phyloP scores from a whole-genome alignment of 2,329 filamentous ascomycete species.

The Ophiocordyceps camponoti-leonardi region DNA sequence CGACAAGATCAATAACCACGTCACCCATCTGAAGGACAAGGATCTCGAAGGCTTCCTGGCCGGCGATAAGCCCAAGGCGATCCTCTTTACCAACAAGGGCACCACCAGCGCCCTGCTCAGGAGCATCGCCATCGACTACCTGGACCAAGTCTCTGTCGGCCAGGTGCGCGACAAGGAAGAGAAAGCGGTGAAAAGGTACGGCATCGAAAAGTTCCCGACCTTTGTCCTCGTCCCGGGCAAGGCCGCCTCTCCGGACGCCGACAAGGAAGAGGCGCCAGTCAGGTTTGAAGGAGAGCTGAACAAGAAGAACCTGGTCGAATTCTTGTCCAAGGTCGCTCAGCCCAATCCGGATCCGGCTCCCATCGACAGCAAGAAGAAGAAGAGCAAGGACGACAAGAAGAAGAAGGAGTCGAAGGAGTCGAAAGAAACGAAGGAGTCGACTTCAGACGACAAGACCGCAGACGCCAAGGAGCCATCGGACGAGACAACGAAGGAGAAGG shows the following conservation, averaged over 20 bases:
- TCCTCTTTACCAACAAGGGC: slow-evolving; percentile 89
- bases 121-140: slow-evolving; percentile 78
- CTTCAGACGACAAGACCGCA: slow-evolving; percentile 18
- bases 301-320: slow-evolving; percentile 65
- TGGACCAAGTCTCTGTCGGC: slow-evolving; percentile 60
- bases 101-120: slow-evolving; percentile 69
- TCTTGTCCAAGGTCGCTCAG: slow-evolving; percentile 60
- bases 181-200: slow-evolving; percentile 54
- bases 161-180: slow-evolving; percentile 74
- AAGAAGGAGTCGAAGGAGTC: slow-evolving; percentile 20
- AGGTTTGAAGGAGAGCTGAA: slow-evolving; percentile 71
- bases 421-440: slow-evolving; percentile 2
- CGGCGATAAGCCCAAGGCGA: slow-evolving; percentile 60
- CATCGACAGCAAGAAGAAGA: slow-evolving; percentile 16
- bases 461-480: slow-evolving; percentile 11
- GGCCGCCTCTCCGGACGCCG: not conserved
- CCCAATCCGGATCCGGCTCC: slow-evolving; percentile 61
- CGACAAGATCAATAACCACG: slow-evolving; percentile 81
- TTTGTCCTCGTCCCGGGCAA: slow-evolving; percentile 59
- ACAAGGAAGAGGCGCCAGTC: slow-evolving; percentile 45
- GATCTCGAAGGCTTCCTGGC: slow-evolving; percentile 61
- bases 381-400: slow-evolving; percentile 15
- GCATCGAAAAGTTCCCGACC: slow-evolving; percentile 60
- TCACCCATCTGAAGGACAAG: slow-evolving; percentile 65
- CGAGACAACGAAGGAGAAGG: slow-evolving; percentile 7